These are phyloP conservation scores for Melanomma pulvis-pyrius DNA, from an alignment of 495 filamentous ascomycete species.

Conservation along the genomic window DNA sequence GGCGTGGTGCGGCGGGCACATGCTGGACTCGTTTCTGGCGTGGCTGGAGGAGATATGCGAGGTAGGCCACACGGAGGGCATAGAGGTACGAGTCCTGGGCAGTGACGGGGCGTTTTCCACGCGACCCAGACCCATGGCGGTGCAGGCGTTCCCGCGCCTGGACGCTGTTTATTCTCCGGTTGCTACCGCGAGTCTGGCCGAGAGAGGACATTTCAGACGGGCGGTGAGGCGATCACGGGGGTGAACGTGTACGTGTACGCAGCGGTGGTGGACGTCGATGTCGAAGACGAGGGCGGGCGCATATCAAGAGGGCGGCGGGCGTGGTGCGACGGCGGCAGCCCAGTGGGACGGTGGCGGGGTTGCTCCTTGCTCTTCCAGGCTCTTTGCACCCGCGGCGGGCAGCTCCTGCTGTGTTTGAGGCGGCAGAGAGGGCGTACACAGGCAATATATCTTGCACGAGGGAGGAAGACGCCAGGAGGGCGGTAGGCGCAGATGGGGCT, in stretches of 20 bases:
- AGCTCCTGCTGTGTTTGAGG: not conserved
- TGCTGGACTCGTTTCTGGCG: conserved; percentile 84
- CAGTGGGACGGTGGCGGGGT: conserved; percentile 15
- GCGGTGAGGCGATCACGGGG: not conserved
- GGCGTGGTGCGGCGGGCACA: conserved; percentile 62
- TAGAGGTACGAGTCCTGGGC: conserved; percentile 82
- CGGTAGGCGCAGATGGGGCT: conserved; percentile 22
- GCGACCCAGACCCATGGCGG: conserved; percentile 56
- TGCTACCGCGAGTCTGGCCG: conserved; percentile 24
- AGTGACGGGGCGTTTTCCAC: conserved; percentile 53
- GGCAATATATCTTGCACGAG: not conserved
- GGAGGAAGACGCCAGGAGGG: not conserved
- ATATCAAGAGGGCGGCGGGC: conserved; percentile 18
- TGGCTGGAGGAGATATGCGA: conserved; percentile 90
- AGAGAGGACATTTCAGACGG: conserved; percentile 32
- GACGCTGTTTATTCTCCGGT: conserved; percentile 53
- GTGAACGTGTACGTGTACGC: not conserved
- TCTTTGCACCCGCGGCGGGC: not conserved
- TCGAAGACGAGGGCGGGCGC: conserved; percentile 18
- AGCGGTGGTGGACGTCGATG: not conserved
- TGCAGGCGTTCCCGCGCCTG: conserved; percentile 56
- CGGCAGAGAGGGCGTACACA: not conserved
- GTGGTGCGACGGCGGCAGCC: conserved; percentile 6
- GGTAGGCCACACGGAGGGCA: conserved; percentile 87
- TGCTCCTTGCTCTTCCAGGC: conserved; percentile 1